Evolutionary conservation across 148 eudicot genomes (phyloP).

Genomic region (Rhododendron vialii): DNA sequence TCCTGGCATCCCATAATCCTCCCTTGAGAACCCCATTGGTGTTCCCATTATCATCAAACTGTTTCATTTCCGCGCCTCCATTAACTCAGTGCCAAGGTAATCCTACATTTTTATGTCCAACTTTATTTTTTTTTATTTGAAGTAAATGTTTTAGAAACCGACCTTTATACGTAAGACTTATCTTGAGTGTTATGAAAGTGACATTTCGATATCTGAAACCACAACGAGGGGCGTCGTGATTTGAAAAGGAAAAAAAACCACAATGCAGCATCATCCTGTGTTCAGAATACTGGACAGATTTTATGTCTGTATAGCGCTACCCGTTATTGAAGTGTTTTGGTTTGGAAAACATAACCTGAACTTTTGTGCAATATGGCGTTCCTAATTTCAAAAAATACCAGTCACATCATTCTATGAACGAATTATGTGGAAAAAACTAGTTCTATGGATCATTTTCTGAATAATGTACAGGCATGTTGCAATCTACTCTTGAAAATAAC

Average conservation of each 20-base stretch:
- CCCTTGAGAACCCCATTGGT: not conserved
- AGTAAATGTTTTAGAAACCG: not conserved
- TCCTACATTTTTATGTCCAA: not conserved
- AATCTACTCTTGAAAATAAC: not conserved
- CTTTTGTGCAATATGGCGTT: not conserved
- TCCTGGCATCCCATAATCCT: conserved; percentile 8
- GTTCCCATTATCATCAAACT: conserved; percentile 18
- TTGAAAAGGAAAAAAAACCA: not conserved
- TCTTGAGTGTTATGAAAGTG: not conserved
- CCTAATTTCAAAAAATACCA: not conserved
- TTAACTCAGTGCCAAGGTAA: conserved; percentile 30
- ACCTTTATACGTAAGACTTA: not conserved
- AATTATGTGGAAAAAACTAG: not conserved
- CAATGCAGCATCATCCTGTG: not conserved
- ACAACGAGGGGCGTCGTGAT: not conserved
- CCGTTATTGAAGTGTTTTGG: not conserved
- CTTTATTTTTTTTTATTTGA: not conserved
- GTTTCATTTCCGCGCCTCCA: conserved; percentile 23
- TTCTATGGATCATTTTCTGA: not conserved
- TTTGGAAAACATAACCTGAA: not conserved
- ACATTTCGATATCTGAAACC: not conserved
- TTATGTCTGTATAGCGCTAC: not conserved
- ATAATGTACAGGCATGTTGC: too few relatives aligned
- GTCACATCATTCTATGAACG: not conserved
- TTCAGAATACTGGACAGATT: not conserved